Evolutionary conservation across 2,329 filamentous ascomycete genomes (phyloP), one percentile per base, ranked within the genome.

Genomic region (Pseudogymnoascus sp.): DNA sequence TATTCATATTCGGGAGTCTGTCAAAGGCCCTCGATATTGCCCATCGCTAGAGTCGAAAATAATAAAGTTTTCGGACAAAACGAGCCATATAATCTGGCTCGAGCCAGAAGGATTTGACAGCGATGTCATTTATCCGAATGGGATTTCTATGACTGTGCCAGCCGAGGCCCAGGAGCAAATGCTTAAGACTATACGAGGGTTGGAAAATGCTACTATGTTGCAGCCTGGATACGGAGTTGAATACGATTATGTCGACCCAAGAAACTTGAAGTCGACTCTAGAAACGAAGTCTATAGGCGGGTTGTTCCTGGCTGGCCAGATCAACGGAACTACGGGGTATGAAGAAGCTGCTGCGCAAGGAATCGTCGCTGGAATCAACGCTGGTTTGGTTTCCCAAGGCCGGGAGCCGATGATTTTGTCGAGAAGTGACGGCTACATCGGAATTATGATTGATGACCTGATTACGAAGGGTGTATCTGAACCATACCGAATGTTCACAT

Each of bases 401-500:
- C 85, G 89, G 64, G 75, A 80, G 1, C 82, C 86, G 0, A 81
- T 96, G 65, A 84, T 84, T 0, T 78, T 99, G 31, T 87, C 87
- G 6, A 84, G 95, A 67, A 88, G 89, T 1, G 93, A 99, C 74
- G 92, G 91, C 11, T 99, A 97, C 75, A 98, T 99, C 71, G 95
- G 95, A 68, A 89, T 99, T 77, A 96, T 99, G 92, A 93, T 99
- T 70, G 95, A 99, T 75, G 95, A 99, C 74, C 85, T 99, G 38
- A 88, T 96, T 72, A 98, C 93, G 22, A 98, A 97, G 76, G 95
- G 95, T 59, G 95, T 99, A 31, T 93, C 90, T 2, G 95, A 99
- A 73, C 95, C 95, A 1, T 99, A 99, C 76, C 87, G 95, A 68
- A 98, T 99, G 93, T 99, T 99, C 78, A 99, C 95, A 2, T 90